Conservation (phyloP, 768 basidiomycete species). For the Lactarius sp. region DNA sequence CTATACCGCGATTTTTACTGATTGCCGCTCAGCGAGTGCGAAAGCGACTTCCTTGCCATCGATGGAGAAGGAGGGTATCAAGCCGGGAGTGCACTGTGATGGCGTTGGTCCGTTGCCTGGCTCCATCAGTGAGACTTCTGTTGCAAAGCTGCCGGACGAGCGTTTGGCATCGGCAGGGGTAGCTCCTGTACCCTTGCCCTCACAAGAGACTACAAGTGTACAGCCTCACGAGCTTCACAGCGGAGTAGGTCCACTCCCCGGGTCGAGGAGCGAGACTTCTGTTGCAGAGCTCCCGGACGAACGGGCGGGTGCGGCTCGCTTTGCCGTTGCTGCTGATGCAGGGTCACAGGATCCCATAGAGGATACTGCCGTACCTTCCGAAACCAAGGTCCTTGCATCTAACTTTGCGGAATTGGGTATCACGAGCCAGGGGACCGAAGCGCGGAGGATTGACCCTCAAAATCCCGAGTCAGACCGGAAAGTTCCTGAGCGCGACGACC, state of each 20-base stretch:
- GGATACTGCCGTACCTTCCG: background rate
- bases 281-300: conserved; percentile 49
- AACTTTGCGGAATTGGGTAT: background rate
- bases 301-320: background rate
- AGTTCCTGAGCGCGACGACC: background rate
- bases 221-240: conserved; percentile 32
- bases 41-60: conserved; percentile 35
- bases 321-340: background rate
- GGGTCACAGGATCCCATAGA: background rate
- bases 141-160: conserved; percentile 49
- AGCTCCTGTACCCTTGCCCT: conserved; percentile 31
- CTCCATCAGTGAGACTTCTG: conserved; percentile 39
- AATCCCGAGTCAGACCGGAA: background rate
- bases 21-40: background rate
- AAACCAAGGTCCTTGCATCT: background rate
- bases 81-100: conserved; percentile 32
- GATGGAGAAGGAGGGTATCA: conserved; percentile 32
- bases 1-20: background rate
- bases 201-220: conserved; percentile 32
- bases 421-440: background rate
- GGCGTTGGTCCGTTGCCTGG: conserved; percentile 52
- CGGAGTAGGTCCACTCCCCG: conserved; percentile 49
- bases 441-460: background rate
- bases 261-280: conserved; percentile 38
- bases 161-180: conserved; percentile 21